Evolutionary conservation across 768 basidiomycete species (phyloP).

Genomic region (Steccherinum ochraceum): DNA sequence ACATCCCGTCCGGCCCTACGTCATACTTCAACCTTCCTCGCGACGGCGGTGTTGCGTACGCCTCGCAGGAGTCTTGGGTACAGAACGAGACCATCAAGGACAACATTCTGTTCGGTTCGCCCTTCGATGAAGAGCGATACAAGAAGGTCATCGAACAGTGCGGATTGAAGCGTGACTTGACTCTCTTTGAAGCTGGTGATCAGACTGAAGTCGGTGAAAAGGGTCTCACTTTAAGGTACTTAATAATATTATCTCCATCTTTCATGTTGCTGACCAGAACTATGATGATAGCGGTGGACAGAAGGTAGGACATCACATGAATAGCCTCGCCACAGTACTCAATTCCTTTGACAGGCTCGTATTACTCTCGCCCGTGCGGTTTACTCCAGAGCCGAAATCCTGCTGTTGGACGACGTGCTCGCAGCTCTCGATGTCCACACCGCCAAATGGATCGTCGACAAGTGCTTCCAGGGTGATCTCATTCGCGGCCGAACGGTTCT

Average conservation of each 20-base stretch:
- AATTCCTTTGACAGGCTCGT: too few relatives aligned
- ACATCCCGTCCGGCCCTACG: constrained; percentile 40
- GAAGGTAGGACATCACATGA: constrained; percentile 13
- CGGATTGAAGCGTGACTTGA: constrained; percentile 26
- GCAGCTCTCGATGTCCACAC: constrained; percentile 48
- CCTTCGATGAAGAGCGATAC: constrained; percentile 41
- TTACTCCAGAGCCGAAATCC: constrained; percentile 49
- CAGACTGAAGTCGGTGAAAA: constrained; percentile 37
- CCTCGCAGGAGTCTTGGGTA: constrained; percentile 83
- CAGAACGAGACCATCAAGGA: constrained; percentile 71
- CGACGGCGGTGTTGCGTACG: constrained; percentile 65
- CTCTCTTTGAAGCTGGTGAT: constrained; percentile 29
- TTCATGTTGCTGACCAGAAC: background rate
- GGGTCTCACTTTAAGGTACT: constrained; percentile 28
- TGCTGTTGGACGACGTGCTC: constrained; percentile 65
- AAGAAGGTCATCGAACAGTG: constrained; percentile 33
- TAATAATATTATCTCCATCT: background rate
- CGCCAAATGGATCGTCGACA: constrained; percentile 41
- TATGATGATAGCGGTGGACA: constrained; percentile 4
- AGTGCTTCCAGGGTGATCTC: constrained; percentile 40
- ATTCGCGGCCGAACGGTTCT: constrained; percentile 42
- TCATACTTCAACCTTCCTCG: constrained; percentile 73
- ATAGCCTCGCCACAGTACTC: constrained; percentile 19
- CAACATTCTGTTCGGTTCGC: constrained; percentile 45
- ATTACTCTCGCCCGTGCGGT: constrained; percentile 53